Base-by-base conservation (phyloP, 2,329 filamentous ascomycete genomes). In the Alternaria metachromatica region DNA sequence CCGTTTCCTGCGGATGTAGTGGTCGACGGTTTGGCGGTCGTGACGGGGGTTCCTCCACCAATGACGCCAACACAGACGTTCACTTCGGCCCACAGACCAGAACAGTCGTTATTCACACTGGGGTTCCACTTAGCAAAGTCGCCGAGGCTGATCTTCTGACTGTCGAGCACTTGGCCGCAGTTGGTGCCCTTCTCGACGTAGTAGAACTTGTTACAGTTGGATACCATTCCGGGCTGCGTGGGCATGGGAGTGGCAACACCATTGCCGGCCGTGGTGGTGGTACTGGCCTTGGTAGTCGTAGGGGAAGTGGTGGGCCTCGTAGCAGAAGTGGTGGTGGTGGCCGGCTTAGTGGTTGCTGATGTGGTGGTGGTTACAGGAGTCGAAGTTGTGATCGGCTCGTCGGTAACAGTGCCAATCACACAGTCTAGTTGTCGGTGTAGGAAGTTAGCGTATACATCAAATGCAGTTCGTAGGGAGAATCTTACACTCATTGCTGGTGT, bases 101-200 rank as follows among this genome's bases (percentile, higher is more conserved):
- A 48, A 51, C 57, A 64, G 50, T 55, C 51, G 41, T 49, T 21
- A 5, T 55, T 51, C 20, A 68, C 56, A 18, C 43, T 30, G 8
- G 63, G 44, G 43, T 68, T 68, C 60, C 60, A 68, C n/a, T 13
- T 28, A 3, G 51, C 33, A 45, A 68, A 58, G 43, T 68, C 50
- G 8, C 45, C 51, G 20, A 53, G 54, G 7, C 58, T 55, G 28
- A 65, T 65, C 25, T 54, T 49, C 21, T 65, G 28, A 26, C 37
- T 48, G 23, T 41, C 55, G 25, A 49, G 37, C n/a, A 67, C 56
- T 37, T 62, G 43, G 41, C 30, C 57, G 55, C 64, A 68, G 33
- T n/a, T 41, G 33, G 13, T n/a, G 13, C 33, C 33, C 33, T 15
- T 15, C 15, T 41, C 33, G 33, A 41, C 33, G 33, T 15, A 41